phyloP scores from a whole-genome alignment of 768 basidiomycete genomes.

The Lepiota brunneoincarnata region DNA sequence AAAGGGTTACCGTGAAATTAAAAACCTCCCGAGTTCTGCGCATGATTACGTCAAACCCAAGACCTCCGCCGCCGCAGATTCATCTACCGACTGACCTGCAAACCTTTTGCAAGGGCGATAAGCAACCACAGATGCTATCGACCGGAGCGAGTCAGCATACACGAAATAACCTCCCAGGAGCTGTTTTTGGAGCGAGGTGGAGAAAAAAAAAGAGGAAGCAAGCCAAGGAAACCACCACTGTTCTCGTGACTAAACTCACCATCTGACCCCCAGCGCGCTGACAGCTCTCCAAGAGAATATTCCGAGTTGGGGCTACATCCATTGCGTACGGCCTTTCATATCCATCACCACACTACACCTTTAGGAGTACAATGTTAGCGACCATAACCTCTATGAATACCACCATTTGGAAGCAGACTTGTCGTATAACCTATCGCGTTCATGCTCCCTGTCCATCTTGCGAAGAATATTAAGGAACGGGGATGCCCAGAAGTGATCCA shows the following conservation, averaged over 20 bases:
- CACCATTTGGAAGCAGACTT: constrained; percentile 7
- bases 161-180: constrained; percentile 51
- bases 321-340: constrained; percentile 11
- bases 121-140: constrained; percentile 14
- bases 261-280: constrained; percentile 26
- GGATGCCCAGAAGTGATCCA: constrained; percentile 10
- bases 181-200: constrained; percentile 47
- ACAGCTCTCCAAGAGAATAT: constrained; percentile 8
- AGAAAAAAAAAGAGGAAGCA: constrained; percentile 59
- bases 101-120: constrained; percentile 5
- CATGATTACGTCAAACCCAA: too few species aligned
- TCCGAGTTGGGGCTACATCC: constrained; percentile 9
- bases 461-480: constrained; percentile 11
- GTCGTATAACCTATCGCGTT: neutral
- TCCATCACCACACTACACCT: neutral
- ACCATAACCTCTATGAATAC: too few species aligned
- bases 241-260: constrained; percentile 32
- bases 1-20: neutral
- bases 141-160: constrained; percentile 35
- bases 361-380: neutral
- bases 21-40: too few species aligned
- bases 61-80: neutral
- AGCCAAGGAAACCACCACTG: constrained; percentile 54
- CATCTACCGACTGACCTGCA: neutral
- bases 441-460: neutral